Evolutionary conservation across 257 asterid genomes (phyloP).

Genomic region (Verbascum thapsus): DNA sequence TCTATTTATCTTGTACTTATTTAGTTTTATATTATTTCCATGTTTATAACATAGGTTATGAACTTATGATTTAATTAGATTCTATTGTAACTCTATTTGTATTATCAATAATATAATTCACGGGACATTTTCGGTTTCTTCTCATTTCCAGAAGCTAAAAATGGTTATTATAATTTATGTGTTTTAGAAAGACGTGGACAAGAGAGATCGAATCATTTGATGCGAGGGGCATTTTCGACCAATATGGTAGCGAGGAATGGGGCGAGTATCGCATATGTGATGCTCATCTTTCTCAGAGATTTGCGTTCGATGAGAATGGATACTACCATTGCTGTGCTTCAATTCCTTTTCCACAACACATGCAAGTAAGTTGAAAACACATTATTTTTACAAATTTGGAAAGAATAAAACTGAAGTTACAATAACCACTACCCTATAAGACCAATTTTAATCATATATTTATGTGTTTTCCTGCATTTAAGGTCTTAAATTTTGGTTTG

Average conservation of each 20-base stretch:
- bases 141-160: constrained; percentile 12
- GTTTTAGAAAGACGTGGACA: constrained; percentile 39
- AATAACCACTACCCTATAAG: no score
- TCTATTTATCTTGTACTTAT: no score
- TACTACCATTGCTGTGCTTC: constrained; percentile 93
- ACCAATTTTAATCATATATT: no score
- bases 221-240: constrained; percentile 64
- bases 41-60: no score
- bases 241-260: constrained; percentile 84
- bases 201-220: constrained; percentile 57
- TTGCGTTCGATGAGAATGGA: constrained; percentile 66
- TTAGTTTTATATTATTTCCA: no score
- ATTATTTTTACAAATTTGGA: no score
- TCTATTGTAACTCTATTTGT: no score
- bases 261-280: constrained; percentile 69
- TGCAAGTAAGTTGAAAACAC: constrained; percentile 25
- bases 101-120: no score
- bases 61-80: no score
- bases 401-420: no score
- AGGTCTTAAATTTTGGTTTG: no score
- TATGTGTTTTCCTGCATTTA: no score
- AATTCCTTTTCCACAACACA: constrained; percentile 65
- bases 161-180: background rate
- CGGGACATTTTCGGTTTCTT: constrained; percentile 5
- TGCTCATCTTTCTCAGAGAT: constrained; percentile 94